Conservation (phyloP, 2,329 filamentous ascomycete species). For the Diaporthe helianthi region DNA sequence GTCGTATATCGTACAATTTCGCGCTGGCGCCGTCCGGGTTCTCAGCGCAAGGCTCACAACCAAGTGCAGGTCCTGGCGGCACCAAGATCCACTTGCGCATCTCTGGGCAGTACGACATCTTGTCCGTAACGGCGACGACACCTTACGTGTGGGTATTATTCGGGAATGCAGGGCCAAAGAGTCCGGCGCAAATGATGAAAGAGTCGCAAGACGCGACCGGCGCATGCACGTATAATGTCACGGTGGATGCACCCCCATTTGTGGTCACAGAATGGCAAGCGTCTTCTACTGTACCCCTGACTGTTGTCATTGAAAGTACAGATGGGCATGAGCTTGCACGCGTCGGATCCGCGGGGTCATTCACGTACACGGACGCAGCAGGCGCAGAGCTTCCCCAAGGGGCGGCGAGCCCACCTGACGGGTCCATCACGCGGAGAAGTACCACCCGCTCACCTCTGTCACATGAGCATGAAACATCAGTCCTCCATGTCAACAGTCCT, state of each 20-base stretch:
- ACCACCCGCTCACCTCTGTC: constrained; percentile 33
- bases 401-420: constrained; percentile 47
- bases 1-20: constrained; percentile 57
- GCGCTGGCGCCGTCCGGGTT: constrained; percentile 68
- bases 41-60: constrained; percentile 67
- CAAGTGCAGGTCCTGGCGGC: constrained; percentile 71
- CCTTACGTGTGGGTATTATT: constrained; percentile 74
- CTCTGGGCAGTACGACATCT: constrained; percentile 76
- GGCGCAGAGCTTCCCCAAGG: constrained; percentile 39
- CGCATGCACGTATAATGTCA: constrained; percentile 73
- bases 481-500: constrained; percentile 46
- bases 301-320: constrained; percentile 59
- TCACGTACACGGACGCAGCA: constrained; percentile 48
- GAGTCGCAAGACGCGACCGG: constrained; percentile 62
- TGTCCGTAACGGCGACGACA: constrained; percentile 59
- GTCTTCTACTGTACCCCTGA: constrained; percentile 59
- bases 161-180: constrained; percentile 69
- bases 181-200: constrained; percentile 70
- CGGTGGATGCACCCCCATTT: constrained; percentile 72
- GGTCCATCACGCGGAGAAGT: constrained; percentile 37
- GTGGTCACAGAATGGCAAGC: constrained; percentile 57
- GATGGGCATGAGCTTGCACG: constrained; percentile 61
- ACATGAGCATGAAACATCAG: constrained; percentile 35
- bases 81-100: constrained; percentile 78
- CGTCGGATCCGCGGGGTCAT: constrained; percentile 52